A percentile compares a stretch with the other conserved stretches of the same genome.
Evolutionary conservation across 768 basidiomycete genomes (phyloP).

Genomic region (Leccinum longicurvipes): DNA sequence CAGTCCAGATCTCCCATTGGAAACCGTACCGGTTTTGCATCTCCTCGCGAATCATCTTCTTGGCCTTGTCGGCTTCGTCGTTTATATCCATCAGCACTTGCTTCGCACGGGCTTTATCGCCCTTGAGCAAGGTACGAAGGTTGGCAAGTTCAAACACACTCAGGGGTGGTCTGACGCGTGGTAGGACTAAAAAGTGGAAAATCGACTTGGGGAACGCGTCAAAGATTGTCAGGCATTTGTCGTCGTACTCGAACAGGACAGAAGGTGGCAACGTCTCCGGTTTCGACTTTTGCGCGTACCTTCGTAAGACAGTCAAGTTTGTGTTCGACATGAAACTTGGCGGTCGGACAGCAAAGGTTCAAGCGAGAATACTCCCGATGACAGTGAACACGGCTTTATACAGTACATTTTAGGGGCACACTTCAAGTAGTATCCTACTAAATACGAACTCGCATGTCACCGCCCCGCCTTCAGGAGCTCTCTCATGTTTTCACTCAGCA

Average conservation of each 20-base stretch:
- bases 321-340: constrained; percentile 35
- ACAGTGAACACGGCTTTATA: constrained; percentile 15
- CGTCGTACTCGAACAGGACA: constrained; percentile 54
- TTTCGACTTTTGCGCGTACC: constrained; percentile 51
- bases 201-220: constrained; percentile 80
- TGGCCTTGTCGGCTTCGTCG: constrained; percentile 54
- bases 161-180: constrained; percentile 41
- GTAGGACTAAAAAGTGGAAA: constrained; percentile 88
- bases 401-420: constrained; percentile 5
- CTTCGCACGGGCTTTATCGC: constrained; percentile 53
- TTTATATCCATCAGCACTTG: constrained; percentile 49
- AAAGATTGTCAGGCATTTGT: constrained; percentile 59
- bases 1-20: constrained; percentile 73
- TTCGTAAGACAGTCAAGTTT: constrained; percentile 52
- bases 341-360: background rate
- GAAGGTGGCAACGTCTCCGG: constrained; percentile 56
- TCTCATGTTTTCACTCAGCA: constrained; percentile 60
- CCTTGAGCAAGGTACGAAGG: constrained; percentile 53
- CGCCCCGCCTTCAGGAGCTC: constrained; percentile 52
- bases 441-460: constrained; percentile 12
- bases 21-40: constrained; percentile 75
- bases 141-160: constrained; percentile 43
- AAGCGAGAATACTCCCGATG: background rate
- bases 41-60: constrained; percentile 67
- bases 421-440: constrained; percentile 2